Percentiles rank a stretch among this genome's conserved stretches.
These are phyloP conservation scores for Leccinum uliginosum DNA, from an alignment of 768 basidiomycete genomes.

Conservation along the genomic window DNA sequence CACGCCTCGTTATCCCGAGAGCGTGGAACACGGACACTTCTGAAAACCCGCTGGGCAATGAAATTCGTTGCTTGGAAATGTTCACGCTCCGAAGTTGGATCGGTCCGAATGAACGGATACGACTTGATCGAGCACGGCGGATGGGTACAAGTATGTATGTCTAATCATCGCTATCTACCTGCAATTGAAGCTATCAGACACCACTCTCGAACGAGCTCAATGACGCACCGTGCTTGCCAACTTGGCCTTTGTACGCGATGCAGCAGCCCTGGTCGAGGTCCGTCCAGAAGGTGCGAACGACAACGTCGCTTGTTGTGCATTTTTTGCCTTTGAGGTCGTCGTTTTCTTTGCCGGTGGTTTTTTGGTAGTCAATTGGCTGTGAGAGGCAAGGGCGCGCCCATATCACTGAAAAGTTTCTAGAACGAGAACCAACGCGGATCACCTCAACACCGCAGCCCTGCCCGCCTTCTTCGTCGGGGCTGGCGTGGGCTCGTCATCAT, in stretches of 20 bases:
- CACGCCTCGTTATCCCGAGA: neutral
- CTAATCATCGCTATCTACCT: slow-evolving; percentile 30
- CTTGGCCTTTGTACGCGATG: slow-evolving; percentile 60
- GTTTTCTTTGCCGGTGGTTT: slow-evolving; percentile 52
- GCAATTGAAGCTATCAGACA: neutral
- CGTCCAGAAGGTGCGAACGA: slow-evolving; percentile 60
- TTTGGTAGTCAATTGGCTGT: slow-evolving; percentile 39
- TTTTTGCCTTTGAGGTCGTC: slow-evolving; percentile 31
- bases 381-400: neutral
- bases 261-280: slow-evolving; percentile 59
- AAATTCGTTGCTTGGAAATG: neutral
- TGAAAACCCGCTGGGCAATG: neutral
- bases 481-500: slow-evolving; percentile 44
- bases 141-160: neutral
- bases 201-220: neutral
- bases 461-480: slow-evolving; percentile 53
- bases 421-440: slow-evolving; percentile 16
- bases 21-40: neutral
- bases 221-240: slow-evolving; percentile 43
- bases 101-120: neutral
- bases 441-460: slow-evolving; percentile 66
- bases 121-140: neutral
- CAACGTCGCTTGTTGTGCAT: slow-evolving; percentile 42
- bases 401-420: slow-evolving; percentile 26
- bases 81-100: neutral